Evolutionary conservation across 495 filamentous ascomycete genomes (phyloP).

Genomic region (Hypoxylon crocopeplum): DNA sequence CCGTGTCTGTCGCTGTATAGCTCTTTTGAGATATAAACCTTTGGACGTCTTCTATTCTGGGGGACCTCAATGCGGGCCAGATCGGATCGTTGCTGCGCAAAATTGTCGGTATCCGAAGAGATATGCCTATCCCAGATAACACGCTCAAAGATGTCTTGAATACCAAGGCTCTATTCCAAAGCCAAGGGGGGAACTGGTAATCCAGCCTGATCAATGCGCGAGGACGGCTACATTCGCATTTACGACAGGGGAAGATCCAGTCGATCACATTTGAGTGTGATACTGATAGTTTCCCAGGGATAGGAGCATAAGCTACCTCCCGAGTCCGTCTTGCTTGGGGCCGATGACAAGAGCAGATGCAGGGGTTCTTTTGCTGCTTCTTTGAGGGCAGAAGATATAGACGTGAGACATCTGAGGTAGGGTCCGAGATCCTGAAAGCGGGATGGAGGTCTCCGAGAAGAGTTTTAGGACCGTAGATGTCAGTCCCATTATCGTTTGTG

Average conservation of each 20-base stretch:
- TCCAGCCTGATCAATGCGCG: not conserved
- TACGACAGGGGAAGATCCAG: conserved; percentile 1
- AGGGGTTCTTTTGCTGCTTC: not conserved
- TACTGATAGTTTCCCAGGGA: not conserved
- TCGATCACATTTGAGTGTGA: not conserved
- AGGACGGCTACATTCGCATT: not conserved
- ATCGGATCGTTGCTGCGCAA: not conserved
- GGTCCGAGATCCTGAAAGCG: too few relatives aligned
- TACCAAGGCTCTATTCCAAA: not conserved
- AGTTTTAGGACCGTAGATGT: not conserved
- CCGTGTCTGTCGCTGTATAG: conserved; percentile 5
- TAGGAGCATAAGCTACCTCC: not conserved
- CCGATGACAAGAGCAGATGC: not conserved
- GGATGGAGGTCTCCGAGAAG: not conserved
- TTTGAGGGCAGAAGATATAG: too few relatives aligned
- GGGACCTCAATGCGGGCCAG: conserved; percentile 2
- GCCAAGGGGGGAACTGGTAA: conserved; percentile 3
- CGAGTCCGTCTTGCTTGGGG: not conserved
- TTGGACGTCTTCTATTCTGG: not conserved
- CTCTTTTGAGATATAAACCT: not conserved
- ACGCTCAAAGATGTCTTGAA: conserved; percentile 1
- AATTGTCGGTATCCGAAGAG: not conserved
- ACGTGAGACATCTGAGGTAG: too few relatives aligned
- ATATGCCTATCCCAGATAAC: not conserved
- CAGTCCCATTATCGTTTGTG: not conserved